Evolutionary conservation across 2,329 filamentous ascomycete species (phyloP).

Genomic region (Raffaelea arxii): DNA sequence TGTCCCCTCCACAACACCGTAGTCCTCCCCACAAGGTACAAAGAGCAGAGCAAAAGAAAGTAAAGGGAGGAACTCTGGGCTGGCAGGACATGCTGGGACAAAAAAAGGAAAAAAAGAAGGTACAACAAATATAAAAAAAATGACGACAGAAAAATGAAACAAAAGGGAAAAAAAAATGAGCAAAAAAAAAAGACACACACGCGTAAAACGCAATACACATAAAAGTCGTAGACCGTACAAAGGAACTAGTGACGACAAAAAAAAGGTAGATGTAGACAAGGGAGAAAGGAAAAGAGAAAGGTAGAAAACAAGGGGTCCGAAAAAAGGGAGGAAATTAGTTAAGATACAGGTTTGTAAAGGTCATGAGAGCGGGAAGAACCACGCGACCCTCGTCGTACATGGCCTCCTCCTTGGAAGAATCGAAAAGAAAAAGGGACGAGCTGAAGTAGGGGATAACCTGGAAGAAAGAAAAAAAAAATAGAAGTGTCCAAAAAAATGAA

Average conservation of each 20-base stretch:
- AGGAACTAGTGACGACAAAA: conserved; percentile 4
- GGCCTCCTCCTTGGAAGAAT: no score
- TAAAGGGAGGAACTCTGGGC: neutral
- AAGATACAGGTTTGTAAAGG: conserved; percentile 10
- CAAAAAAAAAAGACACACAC: conserved; percentile 2
- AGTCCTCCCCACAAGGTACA: neutral
- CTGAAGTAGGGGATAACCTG: no score
- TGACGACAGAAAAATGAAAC: neutral
- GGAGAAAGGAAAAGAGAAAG: conserved; percentile 8
- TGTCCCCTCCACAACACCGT: no score
- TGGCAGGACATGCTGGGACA: neutral
- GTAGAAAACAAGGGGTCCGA: conserved; percentile 14
- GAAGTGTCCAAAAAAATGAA: neutral
- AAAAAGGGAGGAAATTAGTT: conserved; percentile 19
- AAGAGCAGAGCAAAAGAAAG: neutral
- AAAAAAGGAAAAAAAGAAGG: neutral
- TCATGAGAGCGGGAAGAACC: neutral
- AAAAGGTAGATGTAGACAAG: conserved; percentile 11
- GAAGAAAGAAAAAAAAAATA: neutral
- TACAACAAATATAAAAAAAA: conserved; percentile 1
- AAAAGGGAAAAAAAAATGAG: neutral
- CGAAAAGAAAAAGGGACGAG: no score
- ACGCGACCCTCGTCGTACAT: no score
- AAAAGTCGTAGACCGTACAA: neutral
- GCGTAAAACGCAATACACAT: neutral